A percentile compares a stretch with the other conserved stretches of the same genome.
These are phyloP conservation scores for Alternaria incomplexa DNA, from an alignment of 2,329 filamentous ascomycete species.

Conservation along the genomic window DNA sequence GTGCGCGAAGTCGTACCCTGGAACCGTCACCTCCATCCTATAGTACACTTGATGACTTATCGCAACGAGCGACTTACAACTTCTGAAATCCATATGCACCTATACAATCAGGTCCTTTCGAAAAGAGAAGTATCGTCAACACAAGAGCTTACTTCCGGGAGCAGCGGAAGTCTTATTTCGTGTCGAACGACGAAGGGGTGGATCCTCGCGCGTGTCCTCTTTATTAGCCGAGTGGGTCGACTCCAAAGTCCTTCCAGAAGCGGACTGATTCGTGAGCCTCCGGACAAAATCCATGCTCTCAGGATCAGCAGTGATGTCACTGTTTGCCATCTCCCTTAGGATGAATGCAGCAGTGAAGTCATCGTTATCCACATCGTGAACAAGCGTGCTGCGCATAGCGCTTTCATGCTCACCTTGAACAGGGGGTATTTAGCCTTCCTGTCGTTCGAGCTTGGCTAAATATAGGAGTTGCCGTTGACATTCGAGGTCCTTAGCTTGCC, in stretches of 20 bases:
- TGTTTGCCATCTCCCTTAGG: not conserved
- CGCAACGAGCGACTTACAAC: too few species aligned
- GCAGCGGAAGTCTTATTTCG: not conserved
- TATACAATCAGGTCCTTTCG: too few species aligned
- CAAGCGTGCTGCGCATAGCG: not conserved
- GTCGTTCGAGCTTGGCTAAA: not conserved
- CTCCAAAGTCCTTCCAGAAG: not conserved
- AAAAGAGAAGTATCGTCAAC: too few species aligned
- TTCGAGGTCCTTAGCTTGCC: not conserved
- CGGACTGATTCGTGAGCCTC: not conserved
- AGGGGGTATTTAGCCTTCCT: not conserved
- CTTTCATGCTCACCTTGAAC: not conserved
- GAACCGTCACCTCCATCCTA: too few species aligned
- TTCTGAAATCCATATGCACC: too few species aligned
- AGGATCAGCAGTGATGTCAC: not conserved
- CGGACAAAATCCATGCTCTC: not conserved
- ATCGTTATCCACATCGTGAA: not conserved
- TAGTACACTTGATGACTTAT: too few species aligned
- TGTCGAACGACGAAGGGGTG: not conserved
- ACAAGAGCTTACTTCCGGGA: too few species aligned
- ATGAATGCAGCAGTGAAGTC: not conserved
- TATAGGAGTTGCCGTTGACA: not conserved
- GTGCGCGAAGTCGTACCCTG: too few species aligned
- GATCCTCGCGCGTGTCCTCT: not conserved
- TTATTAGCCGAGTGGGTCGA: not conserved